Evolutionary conservation across 371 early-diverging fungal genomes (phyloP).

Genomic region (Mortierella sp.): DNA sequence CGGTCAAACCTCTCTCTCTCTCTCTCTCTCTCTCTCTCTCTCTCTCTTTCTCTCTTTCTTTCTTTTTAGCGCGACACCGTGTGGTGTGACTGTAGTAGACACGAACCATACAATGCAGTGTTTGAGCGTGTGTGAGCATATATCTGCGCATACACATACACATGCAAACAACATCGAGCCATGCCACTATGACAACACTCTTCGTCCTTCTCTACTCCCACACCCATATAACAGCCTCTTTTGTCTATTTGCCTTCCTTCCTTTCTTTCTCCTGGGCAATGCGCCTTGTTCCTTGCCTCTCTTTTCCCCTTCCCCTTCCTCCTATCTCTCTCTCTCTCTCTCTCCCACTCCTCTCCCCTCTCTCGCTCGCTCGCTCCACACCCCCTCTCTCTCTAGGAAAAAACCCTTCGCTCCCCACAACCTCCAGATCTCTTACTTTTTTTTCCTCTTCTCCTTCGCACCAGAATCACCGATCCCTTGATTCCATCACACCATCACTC

Average conservation of each 20-base stretch:
- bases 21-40: too few species aligned
- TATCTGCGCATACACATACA: too few species aligned
- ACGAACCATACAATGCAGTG: constrained; percentile 1
- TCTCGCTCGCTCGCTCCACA: not conserved
- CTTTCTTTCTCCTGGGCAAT: not conserved
- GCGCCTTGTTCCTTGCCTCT: not conserved
- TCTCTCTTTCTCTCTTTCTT: too few species aligned
- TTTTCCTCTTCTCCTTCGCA: not conserved
- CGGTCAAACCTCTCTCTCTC: not conserved
- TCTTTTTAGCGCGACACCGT: not conserved
- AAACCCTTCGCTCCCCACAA: not conserved
- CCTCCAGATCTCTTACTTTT: constrained; percentile 2
- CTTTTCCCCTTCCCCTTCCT: not conserved
- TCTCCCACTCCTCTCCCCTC: not conserved
- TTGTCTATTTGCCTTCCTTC: not conserved
- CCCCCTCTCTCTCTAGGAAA: not conserved
- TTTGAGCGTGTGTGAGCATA: not conserved
- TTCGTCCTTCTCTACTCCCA: not conserved
- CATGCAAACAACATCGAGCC: too few species aligned
- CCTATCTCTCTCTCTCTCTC: not conserved
- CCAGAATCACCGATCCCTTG: not conserved
- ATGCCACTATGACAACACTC: not conserved
- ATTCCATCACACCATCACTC: not conserved
- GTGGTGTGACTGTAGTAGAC: not conserved
- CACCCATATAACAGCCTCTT: not conserved